Conservation (phyloP, 768 basidiomycete genomes). For the Punctularia strigosozonata region DNA sequence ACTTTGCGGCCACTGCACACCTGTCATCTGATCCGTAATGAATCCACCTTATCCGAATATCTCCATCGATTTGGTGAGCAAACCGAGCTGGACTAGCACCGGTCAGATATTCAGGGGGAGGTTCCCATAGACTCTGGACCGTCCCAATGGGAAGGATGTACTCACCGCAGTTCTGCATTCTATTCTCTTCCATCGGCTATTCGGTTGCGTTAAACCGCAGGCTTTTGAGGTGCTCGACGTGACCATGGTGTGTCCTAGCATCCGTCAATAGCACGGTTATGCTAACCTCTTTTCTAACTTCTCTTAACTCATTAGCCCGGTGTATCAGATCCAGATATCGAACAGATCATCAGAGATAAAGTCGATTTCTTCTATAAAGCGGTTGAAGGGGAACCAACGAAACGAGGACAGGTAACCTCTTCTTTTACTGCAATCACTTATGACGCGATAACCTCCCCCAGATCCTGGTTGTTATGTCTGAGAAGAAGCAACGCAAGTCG, state of each 20-base stretch:
- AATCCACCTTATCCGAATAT: too few relatives aligned
- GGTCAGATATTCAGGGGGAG: too few relatives aligned
- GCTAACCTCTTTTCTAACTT: not conserved
- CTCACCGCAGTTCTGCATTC: conserved; percentile 69
- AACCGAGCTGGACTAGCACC: too few relatives aligned
- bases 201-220: conserved; percentile 68
- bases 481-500: conserved; percentile 66
- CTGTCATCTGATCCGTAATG: too few relatives aligned
- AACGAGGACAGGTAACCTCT: conserved; percentile 52
- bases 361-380: conserved; percentile 73
- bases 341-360: conserved; percentile 61
- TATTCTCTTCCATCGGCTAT: conserved; percentile 73
- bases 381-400: conserved; percentile 48
- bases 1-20: too few relatives aligned
- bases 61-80: too few relatives aligned
- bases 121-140: conserved; percentile 70
- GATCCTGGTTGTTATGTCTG: conserved; percentile 69
- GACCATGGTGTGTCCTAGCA: conserved; percentile 51
- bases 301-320: conserved; percentile 41
- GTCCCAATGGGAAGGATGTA: conserved; percentile 61
- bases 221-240: conserved; percentile 75
- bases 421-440: not conserved
- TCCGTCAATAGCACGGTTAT: not conserved
- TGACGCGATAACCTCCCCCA: conserved; percentile 12
- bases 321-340: conserved; percentile 62